Base-by-base conservation (phyloP, 2,329 filamentous ascomycete genomes). In the Monosporascus cannonballus region DNA sequence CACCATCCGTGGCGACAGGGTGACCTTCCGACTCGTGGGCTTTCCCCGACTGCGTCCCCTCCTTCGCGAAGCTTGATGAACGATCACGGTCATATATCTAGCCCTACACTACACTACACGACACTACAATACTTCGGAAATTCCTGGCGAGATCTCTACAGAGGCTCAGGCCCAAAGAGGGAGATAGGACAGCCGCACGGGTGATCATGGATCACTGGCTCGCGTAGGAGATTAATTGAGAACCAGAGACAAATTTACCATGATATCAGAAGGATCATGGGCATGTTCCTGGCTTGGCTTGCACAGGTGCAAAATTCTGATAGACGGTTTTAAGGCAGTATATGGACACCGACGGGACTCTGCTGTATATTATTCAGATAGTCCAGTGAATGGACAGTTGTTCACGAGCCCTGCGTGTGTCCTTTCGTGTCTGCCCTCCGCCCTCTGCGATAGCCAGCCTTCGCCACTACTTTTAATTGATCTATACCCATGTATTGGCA, bases 281-380 rank as follows among this genome's bases (percentile, higher is more conserved):
- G 57, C 52, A 56, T 55, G 55, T 56, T 57, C 59, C 56, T 57
- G 53, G 52, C 55, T 58, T 61, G 52, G 53, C 49, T 59, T 56
- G 54, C 49, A 53, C 49, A 54, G n/a, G 25, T 51, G 54, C 56
- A 57, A 56, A 61, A 57, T 60, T 59, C 54, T 55, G 53, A 58
- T 58, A 63, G 57, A 59, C 58, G 54, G 57, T 54, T 60, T 49
- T 44, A 39, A 60, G 57, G 60, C 58, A 62, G 24, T 58, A 49
- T 54, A 56, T 57, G 56, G 53, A 62, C 54, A 57, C 55, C 56
- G 56, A 56, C 49, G 57, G 56, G 56, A 59, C 57, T 64, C 62
- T 66, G 63, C 62, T 67, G 65, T 67, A 67, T 61, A 67, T 67
- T 67, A 66, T 66, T 67, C 60, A 63, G 59, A 62, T 66, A 65